Conservation (phyloP, 805 yeast species). For the Schwanniomyces pseudopolymorphus region DNA sequence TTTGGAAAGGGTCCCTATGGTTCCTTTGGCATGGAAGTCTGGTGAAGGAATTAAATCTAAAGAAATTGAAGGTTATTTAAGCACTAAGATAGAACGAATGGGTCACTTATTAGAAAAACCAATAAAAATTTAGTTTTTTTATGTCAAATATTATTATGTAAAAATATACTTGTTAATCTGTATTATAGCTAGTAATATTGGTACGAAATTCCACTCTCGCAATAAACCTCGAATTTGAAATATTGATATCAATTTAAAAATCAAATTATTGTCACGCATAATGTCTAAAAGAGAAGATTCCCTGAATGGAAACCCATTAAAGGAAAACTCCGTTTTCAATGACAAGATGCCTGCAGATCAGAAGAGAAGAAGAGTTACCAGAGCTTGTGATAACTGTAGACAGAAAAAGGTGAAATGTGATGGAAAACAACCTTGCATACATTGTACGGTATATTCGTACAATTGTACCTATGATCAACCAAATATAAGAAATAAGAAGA, state of each 20-base stretch:
- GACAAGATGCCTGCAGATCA: conserved; percentile 13
- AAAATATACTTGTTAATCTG: not conserved
- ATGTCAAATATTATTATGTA: not conserved
- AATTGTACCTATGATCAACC: conserved; percentile 86
- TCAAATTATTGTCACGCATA: not conserved
- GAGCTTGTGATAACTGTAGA: conserved; percentile 78
- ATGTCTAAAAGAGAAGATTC: not conserved
- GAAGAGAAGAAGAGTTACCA: conserved; percentile 63
- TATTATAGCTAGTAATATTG: not conserved
- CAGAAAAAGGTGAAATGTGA: conserved; percentile 78
- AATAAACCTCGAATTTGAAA: not conserved
- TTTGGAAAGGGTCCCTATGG: conserved; percentile 91
- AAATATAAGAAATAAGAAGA: conserved; percentile 51
- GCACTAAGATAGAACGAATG: conserved; percentile 96
- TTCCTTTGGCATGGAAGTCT: conserved; percentile 85
- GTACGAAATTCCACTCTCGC: not conserved
- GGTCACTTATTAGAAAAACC: conserved; percentile 79
- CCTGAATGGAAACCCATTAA: not conserved
- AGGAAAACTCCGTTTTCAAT: not conserved
- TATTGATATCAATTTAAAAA: not conserved
- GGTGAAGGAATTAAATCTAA: conserved; percentile 67
- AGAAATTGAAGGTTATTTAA: conserved; percentile 89
- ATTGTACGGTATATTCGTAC: conserved; percentile 84
- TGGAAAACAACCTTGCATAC: conserved; percentile 75
- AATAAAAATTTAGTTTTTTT: conserved; percentile 18